These are phyloP conservation scores for Przewalskia tangutica DNA, from an alignment of 257 asterid genomes.

Conservation along the genomic window DNA sequence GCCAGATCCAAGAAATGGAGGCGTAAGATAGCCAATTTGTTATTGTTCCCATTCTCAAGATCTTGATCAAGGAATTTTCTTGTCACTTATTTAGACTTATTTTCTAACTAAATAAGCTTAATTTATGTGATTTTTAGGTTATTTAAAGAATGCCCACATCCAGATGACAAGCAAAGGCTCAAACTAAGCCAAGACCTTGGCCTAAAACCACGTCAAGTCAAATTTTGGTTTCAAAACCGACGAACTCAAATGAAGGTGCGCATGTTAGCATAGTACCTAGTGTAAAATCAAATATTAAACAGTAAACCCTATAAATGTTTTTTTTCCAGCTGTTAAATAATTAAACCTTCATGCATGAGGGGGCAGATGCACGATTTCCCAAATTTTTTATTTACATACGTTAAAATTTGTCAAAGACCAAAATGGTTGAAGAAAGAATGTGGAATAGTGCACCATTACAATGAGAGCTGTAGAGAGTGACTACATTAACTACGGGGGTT, in stretches of 20 bases:
- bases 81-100: background rate
- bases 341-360: background rate
- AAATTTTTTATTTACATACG: conserved; percentile 12
- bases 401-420: conserved; percentile 21
- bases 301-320: conserved; percentile 16
- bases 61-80: background rate
- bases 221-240: conserved; percentile 96
- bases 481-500: conserved; percentile 40
- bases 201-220: conserved; percentile 88
- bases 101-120: background rate
- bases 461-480: conserved; percentile 11
- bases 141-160: conserved; percentile 95
- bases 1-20: conserved; percentile 99
- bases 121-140: conserved; percentile 30
- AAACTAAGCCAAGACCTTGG: conserved; percentile 88
- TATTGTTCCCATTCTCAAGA: background rate
- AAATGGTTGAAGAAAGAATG: background rate
- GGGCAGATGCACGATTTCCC: conserved; percentile 16
- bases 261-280: background rate
- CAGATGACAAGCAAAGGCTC: conserved; percentile 84
- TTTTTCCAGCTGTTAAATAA: conserved; percentile 30
- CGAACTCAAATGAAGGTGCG: conserved; percentile 93
- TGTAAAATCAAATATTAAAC: background rate
- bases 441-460: conserved; percentile 9
- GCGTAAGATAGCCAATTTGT: conserved; percentile 24